Percentiles rank a stretch among this genome's conserved stretches.
phyloP scores from a whole-genome alignment of 495 filamentous ascomycete species.

The Chaetomium tenue region DNA sequence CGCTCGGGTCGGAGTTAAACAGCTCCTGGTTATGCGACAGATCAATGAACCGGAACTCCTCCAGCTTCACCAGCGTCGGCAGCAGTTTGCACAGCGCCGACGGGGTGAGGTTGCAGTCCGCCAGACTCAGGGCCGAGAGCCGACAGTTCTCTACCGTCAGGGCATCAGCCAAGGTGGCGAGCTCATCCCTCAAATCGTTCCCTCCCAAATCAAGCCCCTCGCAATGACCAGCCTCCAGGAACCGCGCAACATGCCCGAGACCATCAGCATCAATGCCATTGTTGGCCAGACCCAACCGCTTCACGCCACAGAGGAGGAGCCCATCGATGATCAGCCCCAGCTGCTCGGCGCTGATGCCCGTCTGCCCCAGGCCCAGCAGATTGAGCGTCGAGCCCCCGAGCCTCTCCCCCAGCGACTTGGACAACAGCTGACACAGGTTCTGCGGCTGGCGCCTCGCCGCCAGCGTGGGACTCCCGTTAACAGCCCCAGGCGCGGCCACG shows the following conservation, averaged over 20 bases:
- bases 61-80: slow-evolving; percentile 66
- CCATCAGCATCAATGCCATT: slow-evolving; percentile 73
- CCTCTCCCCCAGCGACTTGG: slow-evolving; percentile 71
- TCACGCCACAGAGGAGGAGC: slow-evolving; percentile 67
- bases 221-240: slow-evolving; percentile 69
- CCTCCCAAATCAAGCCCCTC: slow-evolving; percentile 92
- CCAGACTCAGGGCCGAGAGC: slow-evolving; percentile 79
- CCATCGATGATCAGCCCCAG: slow-evolving; percentile 74
- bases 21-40: slow-evolving; percentile 83
- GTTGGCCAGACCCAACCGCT: slow-evolving; percentile 75
- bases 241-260: slow-evolving; percentile 70
- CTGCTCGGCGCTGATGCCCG: slow-evolving; percentile 65
- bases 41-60: slow-evolving; percentile 84
- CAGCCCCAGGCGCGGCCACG: slow-evolving; percentile 14
- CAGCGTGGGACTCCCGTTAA: slow-evolving; percentile 11
- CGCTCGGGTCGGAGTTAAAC: slow-evolving; percentile 71
- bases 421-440: slow-evolving; percentile 53
- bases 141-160: slow-evolving; percentile 58
- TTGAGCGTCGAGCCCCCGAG: slow-evolving; percentile 74
- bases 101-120: slow-evolving; percentile 78
- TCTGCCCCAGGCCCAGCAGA: slow-evolving; percentile 79
- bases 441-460: slow-evolving; percentile 22
- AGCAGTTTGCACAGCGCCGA: slow-evolving; percentile 70
- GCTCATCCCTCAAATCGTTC: slow-evolving; percentile 69
- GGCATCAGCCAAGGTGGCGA: slow-evolving; percentile 64